These are phyloP conservation scores for Pythium diclinum DNA, from an alignment of 352 stramenopile genomes.

Conservation along the genomic window DNA sequence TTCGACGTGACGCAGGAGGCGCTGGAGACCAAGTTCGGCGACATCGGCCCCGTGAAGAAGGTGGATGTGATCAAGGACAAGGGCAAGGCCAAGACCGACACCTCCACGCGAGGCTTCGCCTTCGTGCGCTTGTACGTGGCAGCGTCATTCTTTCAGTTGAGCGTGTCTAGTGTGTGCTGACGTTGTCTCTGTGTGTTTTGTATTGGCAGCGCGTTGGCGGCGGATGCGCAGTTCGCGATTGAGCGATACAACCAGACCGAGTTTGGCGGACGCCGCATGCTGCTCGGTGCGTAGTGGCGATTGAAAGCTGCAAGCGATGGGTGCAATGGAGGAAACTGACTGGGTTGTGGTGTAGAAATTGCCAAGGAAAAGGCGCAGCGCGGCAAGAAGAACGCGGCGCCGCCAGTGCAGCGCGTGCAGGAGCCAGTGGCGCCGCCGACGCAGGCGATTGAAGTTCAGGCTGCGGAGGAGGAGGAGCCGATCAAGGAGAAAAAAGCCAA, in stretches of 20 bases:
- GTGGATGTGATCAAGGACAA: constrained; percentile 90
- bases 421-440: constrained; percentile 19
- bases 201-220: constrained; percentile 57
- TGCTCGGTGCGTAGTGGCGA: constrained; percentile 48
- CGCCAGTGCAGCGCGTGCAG: constrained; percentile 4
- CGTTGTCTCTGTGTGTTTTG: background rate
- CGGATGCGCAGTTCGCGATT: constrained; percentile 63
- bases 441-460: constrained; percentile 21
- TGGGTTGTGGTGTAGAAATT: constrained; percentile 38
- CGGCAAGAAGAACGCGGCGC: constrained; percentile 19
- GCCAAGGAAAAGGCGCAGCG: constrained; percentile 60
- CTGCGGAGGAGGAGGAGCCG: constrained; percentile 13
- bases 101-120: constrained; percentile 78
- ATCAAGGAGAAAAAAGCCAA: constrained; percentile 18
- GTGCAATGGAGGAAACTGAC: background rate
- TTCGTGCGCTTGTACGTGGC: constrained; percentile 83
- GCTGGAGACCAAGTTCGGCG: constrained; percentile 79
- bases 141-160: background rate
- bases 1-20: constrained; percentile 83
- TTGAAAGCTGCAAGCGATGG: background rate
- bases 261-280: constrained; percentile 77
- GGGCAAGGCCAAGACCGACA: constrained; percentile 77
- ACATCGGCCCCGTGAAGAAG: constrained; percentile 81
- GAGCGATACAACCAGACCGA: constrained; percentile 75
- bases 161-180: background rate